Evolutionary conservation across 2,329 filamentous ascomycete genomes (phyloP), one percentile per base, ranked within the genome.

Genomic region (Iodosphaeria phyllophila): DNA sequence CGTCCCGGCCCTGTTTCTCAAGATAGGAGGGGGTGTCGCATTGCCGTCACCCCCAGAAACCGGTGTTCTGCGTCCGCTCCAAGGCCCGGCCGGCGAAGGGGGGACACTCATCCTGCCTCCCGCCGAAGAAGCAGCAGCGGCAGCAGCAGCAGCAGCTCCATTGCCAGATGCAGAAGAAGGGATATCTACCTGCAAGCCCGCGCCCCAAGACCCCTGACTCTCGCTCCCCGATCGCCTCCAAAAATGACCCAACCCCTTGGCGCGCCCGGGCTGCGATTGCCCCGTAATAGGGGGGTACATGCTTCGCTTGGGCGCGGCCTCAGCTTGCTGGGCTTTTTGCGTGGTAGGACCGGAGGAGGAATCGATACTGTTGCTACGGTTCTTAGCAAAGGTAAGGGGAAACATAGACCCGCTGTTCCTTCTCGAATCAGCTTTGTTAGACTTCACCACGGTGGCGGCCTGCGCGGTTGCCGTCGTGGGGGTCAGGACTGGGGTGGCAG

Each of bases 21-120:
- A 43, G 25, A 69, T 69, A 2, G 64, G 64, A 4, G 64, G 64
- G 3, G 64, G 64, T 6, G 64, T 69, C 1, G 60, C 58, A 16
- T 63, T 56, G 7, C 61, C 57, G 4, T 60, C 56, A 1, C 56
- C 54, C 0, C 35, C 26, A 42, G 46, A 5, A 43, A 43, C 49
- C 46, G 57, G 6, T 47, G 55, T 6, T 46, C 55, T 32, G 18
- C 51, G 37, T n/a, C n/a, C n/a, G 5, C 25, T 31, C 41, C 44
- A 47, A 3, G 42, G 41, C 34, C 30, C 32, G 3, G 35, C 34
- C 11, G 35, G 26, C 11, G 44, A 40, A 1, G 43, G 41, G 2
- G 44, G 44, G 8, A 44, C 42, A 24, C 38, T 47, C 19, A 27
- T 39, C 22, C 42, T 32, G 13, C 39, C 41, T 2, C n/a, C n/a